phyloP scores from a whole-genome alignment of 2,329 filamentous ascomycete genomes.

The Claviceps fusiformis region DNA sequence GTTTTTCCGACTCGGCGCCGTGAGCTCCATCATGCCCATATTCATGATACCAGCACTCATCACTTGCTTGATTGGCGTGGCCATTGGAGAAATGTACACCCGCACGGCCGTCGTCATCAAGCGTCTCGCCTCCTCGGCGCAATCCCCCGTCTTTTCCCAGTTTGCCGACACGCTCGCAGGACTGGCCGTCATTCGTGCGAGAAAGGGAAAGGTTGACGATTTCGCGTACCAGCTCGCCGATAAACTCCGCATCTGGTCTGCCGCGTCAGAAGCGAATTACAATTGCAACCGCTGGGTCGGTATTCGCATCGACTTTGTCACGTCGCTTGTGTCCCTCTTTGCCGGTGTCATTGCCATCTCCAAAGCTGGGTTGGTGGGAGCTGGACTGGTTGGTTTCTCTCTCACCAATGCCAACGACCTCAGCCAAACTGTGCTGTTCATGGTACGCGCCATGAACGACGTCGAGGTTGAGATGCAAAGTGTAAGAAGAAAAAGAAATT shows the following conservation, averaged over 20 bases:
- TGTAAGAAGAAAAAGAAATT: constrained; percentile 12
- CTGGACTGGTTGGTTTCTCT: constrained; percentile 42
- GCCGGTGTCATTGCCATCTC: constrained; percentile 40
- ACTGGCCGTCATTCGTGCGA: constrained; percentile 36
- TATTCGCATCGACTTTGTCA: constrained; percentile 39
- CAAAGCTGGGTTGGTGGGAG: constrained; percentile 30
- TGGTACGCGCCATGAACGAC: constrained; percentile 42
- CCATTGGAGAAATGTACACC: constrained; percentile 37
- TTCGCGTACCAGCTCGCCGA: constrained; percentile 37
- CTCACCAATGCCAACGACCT: constrained; percentile 41
- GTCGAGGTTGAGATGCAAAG: constrained; percentile 44
- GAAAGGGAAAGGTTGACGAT: constrained; percentile 30
- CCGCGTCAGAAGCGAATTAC: constrained; percentile 34
- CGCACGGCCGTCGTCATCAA: constrained; percentile 34
- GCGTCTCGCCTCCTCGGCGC: constrained; percentile 29
- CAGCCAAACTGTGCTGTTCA: constrained; percentile 34
- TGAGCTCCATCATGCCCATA: constrained; percentile 37
- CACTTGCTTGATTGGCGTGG: constrained; percentile 30
- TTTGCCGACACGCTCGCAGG: constrained; percentile 40
- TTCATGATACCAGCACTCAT: constrained; percentile 33
- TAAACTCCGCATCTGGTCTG: constrained; percentile 32
- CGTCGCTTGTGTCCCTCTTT: constrained; percentile 34
- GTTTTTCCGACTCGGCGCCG: constrained; percentile 31
- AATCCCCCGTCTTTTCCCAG: constrained; percentile 43
- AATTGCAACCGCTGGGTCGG: constrained; percentile 46